A percentile compares a stretch with the other conserved stretches of the same genome.
Conservation (phyloP, 2,329 filamentous ascomycete genomes). For the Cephalotrichum gorgonifer region DNA sequence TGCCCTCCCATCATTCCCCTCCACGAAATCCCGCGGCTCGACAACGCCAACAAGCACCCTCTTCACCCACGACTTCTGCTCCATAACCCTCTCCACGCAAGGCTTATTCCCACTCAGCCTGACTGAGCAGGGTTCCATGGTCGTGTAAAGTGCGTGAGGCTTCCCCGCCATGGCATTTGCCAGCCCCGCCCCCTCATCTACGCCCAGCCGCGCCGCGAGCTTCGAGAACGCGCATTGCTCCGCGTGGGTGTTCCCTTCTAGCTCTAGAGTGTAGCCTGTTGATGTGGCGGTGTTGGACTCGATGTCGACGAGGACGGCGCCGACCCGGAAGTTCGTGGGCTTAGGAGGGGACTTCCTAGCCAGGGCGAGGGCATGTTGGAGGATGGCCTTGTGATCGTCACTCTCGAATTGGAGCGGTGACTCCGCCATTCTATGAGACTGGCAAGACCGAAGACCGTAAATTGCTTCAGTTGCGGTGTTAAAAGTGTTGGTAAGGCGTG, state of each 20-base stretch:
- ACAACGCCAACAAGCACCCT: slow-evolving; percentile 80
- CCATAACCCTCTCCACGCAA: slow-evolving; percentile 71
- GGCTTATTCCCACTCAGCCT: slow-evolving; percentile 64
- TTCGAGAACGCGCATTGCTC: slow-evolving; percentile 89
- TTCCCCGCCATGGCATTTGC: background rate
- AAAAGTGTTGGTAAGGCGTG: background rate
- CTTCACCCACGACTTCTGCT: slow-evolving; percentile 49
- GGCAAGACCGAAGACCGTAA: background rate
- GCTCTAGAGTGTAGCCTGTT: slow-evolving; percentile 84
- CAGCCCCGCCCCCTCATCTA: slow-evolving; percentile 1
- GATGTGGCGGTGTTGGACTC: slow-evolving; percentile 52
- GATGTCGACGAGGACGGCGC: slow-evolving; percentile 68
- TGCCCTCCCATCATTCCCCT: slow-evolving; percentile 63
- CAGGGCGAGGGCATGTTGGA: slow-evolving; percentile 64
- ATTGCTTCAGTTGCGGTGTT: background rate
- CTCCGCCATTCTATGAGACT: background rate
- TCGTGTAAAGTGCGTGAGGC: slow-evolving; percentile 63
- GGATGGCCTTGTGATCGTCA: slow-evolving; percentile 37
- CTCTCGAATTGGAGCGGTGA: slow-evolving; percentile 7
- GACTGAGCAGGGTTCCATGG: slow-evolving; percentile 76
- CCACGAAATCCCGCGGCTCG: slow-evolving; percentile 86
- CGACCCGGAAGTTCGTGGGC: slow-evolving; percentile 87
- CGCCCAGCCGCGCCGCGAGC: slow-evolving; percentile 27
- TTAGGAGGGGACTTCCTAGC: slow-evolving; percentile 52
- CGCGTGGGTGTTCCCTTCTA: slow-evolving; percentile 87